These are phyloP conservation scores for Curvularia spicifera DNA, from an alignment of 2,329 filamentous ascomycete genomes.

Conservation along the genomic window DNA sequence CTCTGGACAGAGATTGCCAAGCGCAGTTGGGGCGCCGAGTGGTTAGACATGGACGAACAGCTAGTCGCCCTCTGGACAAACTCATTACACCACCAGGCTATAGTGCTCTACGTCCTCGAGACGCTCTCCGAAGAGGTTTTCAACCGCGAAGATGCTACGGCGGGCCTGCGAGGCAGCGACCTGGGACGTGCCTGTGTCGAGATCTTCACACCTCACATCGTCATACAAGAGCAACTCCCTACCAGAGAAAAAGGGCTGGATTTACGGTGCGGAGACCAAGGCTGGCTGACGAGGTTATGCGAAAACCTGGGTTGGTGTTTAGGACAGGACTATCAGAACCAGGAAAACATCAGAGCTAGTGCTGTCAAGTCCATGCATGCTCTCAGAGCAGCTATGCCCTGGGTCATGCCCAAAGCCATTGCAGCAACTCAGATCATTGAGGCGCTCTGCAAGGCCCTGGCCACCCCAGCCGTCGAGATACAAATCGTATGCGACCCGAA, in stretches of 20 bases:
- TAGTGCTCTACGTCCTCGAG: constrained; percentile 88
- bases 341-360: constrained; percentile 71
- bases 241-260: constrained; percentile 71
- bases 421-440: constrained; percentile 57
- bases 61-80: constrained; percentile 79
- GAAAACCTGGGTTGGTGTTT: constrained; percentile 77
- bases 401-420: constrained; percentile 86
- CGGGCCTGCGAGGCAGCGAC: constrained; percentile 79
- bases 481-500: constrained; percentile 38
- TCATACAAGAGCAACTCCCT: constrained; percentile 78
- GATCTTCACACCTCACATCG: constrained; percentile 81
- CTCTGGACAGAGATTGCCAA: constrained; percentile 96
- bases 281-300: constrained; percentile 83
- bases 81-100: constrained; percentile 73
- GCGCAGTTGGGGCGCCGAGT: constrained; percentile 87
- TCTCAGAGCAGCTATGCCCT: constrained; percentile 79
- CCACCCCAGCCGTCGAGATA: constrained; percentile 45
- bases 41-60: constrained; percentile 91
- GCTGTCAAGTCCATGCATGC: constrained; percentile 79
- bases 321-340: constrained; percentile 67
- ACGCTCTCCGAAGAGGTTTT: constrained; percentile 94
- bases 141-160: constrained; percentile 84
- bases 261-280: constrained; percentile 79
- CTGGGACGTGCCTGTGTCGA: constrained; percentile 91
- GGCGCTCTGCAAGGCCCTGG: constrained; percentile 49